Percentiles rank a stretch among this genome's conserved stretches.
Conservation (phyloP, 176 grass and related monocot genomes). For the Stipa capillata region DNA sequence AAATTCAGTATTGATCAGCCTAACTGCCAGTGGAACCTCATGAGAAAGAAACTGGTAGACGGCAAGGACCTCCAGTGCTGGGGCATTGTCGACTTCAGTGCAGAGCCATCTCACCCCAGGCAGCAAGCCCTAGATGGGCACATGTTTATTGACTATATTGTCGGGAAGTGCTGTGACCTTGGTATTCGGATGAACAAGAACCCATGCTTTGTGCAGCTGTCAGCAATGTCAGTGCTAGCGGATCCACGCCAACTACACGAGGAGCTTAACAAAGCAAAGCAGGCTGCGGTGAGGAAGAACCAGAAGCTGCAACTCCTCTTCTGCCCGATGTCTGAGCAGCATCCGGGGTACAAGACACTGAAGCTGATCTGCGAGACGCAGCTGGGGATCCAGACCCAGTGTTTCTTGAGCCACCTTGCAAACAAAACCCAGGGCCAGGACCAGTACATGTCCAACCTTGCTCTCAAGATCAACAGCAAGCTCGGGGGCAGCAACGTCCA, state of each 20-base stretch:
- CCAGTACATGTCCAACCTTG: slow-evolving; percentile 52
- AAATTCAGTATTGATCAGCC: slow-evolving; percentile 4
- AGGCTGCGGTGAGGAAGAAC: slow-evolving; percentile 5
- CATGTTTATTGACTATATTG: slow-evolving; percentile 21
- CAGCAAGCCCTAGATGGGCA: neutral
- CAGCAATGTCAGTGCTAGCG: slow-evolving; percentile 24
- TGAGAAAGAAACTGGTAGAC: slow-evolving; percentile 15
- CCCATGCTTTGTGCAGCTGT: slow-evolving; percentile 17
- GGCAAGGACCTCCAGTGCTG: slow-evolving; percentile 33
- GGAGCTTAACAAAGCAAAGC: slow-evolving; percentile 43
- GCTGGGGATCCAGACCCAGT: slow-evolving; percentile 50
- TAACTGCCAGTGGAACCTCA: slow-evolving; percentile 50
- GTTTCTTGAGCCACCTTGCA: slow-evolving; percentile 24
- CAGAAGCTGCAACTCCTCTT: slow-evolving; percentile 47
- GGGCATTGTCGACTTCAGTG: slow-evolving; percentile 57
- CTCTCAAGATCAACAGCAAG: slow-evolving; percentile 68
- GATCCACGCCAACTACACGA: slow-evolving; percentile 1
- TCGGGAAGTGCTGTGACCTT: slow-evolving; percentile 27
- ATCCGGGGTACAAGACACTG: slow-evolving; percentile 55
- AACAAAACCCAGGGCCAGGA: slow-evolving; percentile 38
- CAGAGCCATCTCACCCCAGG: neutral
- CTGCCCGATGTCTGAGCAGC: slow-evolving; percentile 50
- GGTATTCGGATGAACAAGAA: slow-evolving; percentile 28
- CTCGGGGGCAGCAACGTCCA: slow-evolving; percentile 55
- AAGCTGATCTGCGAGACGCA: slow-evolving; percentile 57